These are phyloP conservation scores for Carex littledalei DNA, from an alignment of 176 grass and related monocot genomes.

Conservation along the genomic window DNA sequence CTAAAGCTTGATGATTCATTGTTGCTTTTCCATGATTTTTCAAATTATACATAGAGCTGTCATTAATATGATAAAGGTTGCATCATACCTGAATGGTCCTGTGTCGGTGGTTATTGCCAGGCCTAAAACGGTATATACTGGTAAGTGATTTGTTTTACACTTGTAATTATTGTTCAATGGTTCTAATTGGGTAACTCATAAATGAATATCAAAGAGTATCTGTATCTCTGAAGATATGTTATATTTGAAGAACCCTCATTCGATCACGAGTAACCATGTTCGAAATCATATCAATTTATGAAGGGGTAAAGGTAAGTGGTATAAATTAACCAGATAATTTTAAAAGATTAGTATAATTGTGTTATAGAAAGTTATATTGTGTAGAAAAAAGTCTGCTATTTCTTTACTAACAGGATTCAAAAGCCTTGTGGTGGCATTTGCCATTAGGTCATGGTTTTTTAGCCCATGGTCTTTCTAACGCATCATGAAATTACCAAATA, in stretches of 20 bases:
- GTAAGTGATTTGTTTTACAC: neutral
- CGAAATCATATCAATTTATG: neutral
- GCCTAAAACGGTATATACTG: neutral
- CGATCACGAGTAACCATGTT: neutral
- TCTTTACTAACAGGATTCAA: neutral
- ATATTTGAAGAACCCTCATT: neutral
- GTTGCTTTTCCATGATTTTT: conserved; percentile 56
- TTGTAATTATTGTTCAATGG: neutral
- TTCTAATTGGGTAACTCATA: neutral
- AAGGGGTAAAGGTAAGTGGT: neutral
- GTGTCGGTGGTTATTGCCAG: neutral
- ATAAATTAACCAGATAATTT: neutral
- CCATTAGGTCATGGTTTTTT: neutral
- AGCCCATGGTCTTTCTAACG: neutral
- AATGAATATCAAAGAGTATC: neutral
- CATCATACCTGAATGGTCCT: neutral
- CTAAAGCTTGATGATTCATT: conserved; percentile 56
- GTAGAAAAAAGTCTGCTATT: neutral
- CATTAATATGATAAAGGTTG: neutral
- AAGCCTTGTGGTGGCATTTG: neutral
- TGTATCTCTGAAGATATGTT: neutral
- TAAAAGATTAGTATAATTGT: neutral
- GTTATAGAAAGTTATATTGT: neutral
- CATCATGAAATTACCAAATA: neutral
- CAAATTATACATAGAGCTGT: neutral